phyloP scores from a whole-genome alignment of 23 red algal species.

The Agarophyton chilense region DNA sequence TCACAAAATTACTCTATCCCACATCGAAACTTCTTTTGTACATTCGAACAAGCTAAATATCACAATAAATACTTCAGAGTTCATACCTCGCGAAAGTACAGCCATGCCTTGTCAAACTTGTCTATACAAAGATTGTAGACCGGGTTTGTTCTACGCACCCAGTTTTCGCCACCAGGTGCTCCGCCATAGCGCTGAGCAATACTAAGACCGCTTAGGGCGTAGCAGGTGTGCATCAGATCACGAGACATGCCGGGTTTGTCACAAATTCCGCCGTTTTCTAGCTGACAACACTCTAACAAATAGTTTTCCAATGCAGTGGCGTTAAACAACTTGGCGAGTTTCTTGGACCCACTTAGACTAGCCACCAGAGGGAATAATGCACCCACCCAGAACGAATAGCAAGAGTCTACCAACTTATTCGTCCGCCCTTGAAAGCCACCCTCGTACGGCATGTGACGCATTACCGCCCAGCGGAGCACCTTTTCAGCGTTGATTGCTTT shows the following conservation, averaged over 20 bases:
- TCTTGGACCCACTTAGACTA: background rate
- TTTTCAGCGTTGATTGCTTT: conserved; percentile 22
- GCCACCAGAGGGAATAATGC: conserved; percentile 43
- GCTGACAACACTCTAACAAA: conserved; percentile 86
- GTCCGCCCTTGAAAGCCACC: conserved; percentile 92
- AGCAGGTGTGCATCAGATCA: conserved; percentile 97
- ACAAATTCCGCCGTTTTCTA: conserved; percentile 75
- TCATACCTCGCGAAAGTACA: conserved; percentile 37
- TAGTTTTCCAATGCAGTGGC: conserved; percentile 64
- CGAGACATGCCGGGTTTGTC: conserved; percentile 82
- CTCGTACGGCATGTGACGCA: conserved; percentile 80
- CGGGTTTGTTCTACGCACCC: conserved; percentile 14
- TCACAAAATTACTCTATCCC: background rate
- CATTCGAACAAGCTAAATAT: conserved; percentile 6
- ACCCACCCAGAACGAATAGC: conserved; percentile 96
- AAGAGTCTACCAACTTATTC: conserved; percentile 97
- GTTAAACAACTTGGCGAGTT: conserved; percentile 3
- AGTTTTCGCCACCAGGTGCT: background rate
- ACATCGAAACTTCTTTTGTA: background rate
- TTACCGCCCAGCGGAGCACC: conserved; percentile 66
- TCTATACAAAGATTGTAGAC: conserved; percentile 49
- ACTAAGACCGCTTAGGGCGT: conserved; percentile 90
- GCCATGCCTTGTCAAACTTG: conserved; percentile 39
- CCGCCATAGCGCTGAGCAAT: conserved; percentile 76
- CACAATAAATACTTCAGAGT: background rate